phyloP scores from a whole-genome alignment of 2,329 filamentous ascomycete species.

The Fusarium pseudograminearum region DNA sequence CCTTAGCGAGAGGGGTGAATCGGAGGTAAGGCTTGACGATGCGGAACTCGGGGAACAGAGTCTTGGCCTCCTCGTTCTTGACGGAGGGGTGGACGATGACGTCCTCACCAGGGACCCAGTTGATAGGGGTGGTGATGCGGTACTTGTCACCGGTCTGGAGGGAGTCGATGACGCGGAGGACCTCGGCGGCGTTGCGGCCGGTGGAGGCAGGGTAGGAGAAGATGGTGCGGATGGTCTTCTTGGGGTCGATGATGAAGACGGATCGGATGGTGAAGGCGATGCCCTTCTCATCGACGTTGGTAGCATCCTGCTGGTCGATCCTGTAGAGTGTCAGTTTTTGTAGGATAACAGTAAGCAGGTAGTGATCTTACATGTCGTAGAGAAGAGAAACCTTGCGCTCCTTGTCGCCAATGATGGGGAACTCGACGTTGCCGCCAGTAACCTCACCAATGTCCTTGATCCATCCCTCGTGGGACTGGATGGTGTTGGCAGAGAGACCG shows the following conservation, averaged over 20 bases:
- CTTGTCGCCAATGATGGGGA: conserved; percentile 87
- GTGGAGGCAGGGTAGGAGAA: conserved; percentile 94
- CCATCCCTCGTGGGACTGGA: conserved; percentile 87
- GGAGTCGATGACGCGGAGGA: conserved; percentile 82
- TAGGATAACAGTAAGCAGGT: not conserved
- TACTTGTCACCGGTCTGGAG: conserved; percentile 88
- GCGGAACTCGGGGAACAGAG: conserved; percentile 83
- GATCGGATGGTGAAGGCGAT: conserved; percentile 95
- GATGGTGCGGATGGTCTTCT: conserved; percentile 92
- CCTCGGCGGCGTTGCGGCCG: conserved; percentile 84
- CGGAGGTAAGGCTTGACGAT: conserved; percentile 79
- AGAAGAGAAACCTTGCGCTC: conserved; percentile 78
- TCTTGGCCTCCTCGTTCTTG: conserved; percentile 85
- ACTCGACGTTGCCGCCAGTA: conserved; percentile 74
- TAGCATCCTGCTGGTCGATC: conserved; percentile 83
- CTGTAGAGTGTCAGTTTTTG: conserved; percentile 52
- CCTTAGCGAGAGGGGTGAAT: conserved; percentile 75
- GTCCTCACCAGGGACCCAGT: conserved; percentile 90
- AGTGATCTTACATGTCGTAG: conserved; percentile 77
- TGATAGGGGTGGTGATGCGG: conserved; percentile 88
- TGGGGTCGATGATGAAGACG: conserved; percentile 94
- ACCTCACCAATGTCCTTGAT: conserved; percentile 90
- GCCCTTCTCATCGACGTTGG: conserved; percentile 83
- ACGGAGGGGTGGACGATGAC: conserved; percentile 90
- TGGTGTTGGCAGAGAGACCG: conserved; percentile 87